phyloP scores from a whole-genome alignment of 2,329 filamentous ascomycete species.

The Sporothrix phasma region DNA sequence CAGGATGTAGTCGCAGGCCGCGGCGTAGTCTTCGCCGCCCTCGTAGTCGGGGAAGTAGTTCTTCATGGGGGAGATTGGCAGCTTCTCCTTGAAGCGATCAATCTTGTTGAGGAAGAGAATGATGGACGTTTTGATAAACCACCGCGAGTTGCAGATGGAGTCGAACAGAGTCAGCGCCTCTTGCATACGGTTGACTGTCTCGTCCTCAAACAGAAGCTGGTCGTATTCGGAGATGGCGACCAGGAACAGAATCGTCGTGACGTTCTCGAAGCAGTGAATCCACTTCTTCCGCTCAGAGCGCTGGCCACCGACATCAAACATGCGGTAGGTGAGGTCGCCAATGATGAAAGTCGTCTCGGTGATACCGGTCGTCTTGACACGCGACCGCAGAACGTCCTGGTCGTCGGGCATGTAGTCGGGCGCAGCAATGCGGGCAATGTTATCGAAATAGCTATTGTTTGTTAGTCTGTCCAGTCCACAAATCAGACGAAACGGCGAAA shows the following conservation, averaged over 20 bases:
- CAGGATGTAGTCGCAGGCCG: constrained; percentile 96
- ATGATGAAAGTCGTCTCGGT: constrained; percentile 95
- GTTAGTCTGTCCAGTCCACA: neutral
- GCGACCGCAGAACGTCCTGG: constrained; percentile 87
- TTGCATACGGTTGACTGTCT: constrained; percentile 92
- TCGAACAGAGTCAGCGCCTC: constrained; percentile 80
- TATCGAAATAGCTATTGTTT: constrained; percentile 75
- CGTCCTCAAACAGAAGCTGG: constrained; percentile 89
- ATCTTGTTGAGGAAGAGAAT: constrained; percentile 89
- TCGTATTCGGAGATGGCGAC: constrained; percentile 97
- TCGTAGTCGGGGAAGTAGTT: constrained; percentile 89
- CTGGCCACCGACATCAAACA: constrained; percentile 96
- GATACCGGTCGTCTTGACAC: constrained; percentile 97
- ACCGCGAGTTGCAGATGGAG: constrained; percentile 78
- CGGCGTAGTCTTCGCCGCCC: constrained; percentile 88
- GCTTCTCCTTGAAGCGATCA: constrained; percentile 79
- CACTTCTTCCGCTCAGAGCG: constrained; percentile 97
- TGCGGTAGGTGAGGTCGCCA: constrained; percentile 85
- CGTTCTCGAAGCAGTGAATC: constrained; percentile 98
- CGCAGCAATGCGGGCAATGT: constrained; percentile 79
- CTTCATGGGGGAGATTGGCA: constrained; percentile 72
- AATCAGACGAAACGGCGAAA: neutral
- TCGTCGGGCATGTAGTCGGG: constrained; percentile 93
- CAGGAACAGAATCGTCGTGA: constrained; percentile 91
- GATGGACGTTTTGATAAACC: constrained; percentile 85